Evolutionary conservation across 495 filamentous ascomycete species (phyloP), one percentile per base, ranked within the genome.

Genomic region (Thermothielavioides terrestris): DNA sequence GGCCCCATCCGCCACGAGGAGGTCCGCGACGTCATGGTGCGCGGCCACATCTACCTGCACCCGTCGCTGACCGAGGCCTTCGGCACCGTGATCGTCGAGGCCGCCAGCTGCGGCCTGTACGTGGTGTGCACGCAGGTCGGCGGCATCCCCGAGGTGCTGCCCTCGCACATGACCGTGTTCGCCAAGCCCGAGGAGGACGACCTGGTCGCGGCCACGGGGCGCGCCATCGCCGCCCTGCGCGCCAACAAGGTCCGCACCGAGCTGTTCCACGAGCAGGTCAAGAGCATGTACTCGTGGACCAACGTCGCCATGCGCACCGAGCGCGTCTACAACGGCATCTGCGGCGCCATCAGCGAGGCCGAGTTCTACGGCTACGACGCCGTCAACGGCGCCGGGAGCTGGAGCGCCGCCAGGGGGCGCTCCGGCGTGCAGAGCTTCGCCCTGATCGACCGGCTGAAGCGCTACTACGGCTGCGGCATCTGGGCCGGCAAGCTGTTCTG

Each of bases 391-490:
- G 53, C 52, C 15, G 82, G 79, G 49, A 82, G 78, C 11, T 83
- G 84, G 56, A 77, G 84, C 42, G 85, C 82, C 2, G 83, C 83
- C n/a, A 73, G 86, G 34, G 88, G 88, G 36, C 72, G 86, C 32
- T 82, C 84, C 1, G 80, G 82, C 21, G 78, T 81, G 17, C 83
- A 85, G 56, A 89, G 85, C 63, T 94, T 92, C 66, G 87, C 88
- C 1, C 77, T 98, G 22, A 95, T 98, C 57, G 92, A 98, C 61
- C 78, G 92, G 17, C 65, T 98, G 20, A 98, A 98, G 66, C 70
- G 90, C 22, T 97, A 98, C 60, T 98, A 97, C 60, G 92, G 92
- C n/a, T 98, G 92, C 60, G 92, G 92, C n/a, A 89, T 97, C 32
- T 98, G 92, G 92, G 92, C 92, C 9, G 92, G 92, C 7, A 98